These are phyloP conservation scores for Rhodamnia argentea DNA, from an alignment of 345 rosid species.

Conservation along the genomic window DNA sequence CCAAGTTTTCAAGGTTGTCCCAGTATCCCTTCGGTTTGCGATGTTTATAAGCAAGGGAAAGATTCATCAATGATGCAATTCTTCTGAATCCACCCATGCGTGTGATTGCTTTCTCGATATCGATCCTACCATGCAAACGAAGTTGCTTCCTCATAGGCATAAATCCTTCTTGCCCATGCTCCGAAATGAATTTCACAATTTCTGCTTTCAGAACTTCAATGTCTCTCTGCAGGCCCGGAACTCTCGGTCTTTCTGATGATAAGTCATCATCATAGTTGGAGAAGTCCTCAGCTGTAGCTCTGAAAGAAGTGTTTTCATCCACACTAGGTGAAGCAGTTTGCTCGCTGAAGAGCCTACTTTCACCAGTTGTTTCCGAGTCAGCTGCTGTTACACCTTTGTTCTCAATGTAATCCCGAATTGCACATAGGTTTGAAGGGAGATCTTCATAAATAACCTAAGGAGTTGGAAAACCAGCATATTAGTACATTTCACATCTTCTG, in stretches of 20 bases:
- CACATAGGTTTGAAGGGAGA: constrained; percentile 89
- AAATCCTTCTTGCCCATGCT: constrained; percentile 92
- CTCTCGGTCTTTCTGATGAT: constrained; percentile 52
- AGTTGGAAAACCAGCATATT: background rate
- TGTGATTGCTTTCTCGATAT: constrained; percentile 88
- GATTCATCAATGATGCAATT: constrained; percentile 72
- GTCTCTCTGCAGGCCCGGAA: constrained; percentile 85
- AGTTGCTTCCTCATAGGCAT: constrained; percentile 99
- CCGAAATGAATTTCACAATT: constrained; percentile 64
- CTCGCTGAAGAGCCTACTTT: constrained; percentile 20
- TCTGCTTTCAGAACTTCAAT: constrained; percentile 74
- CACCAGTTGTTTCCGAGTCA: constrained; percentile 30
- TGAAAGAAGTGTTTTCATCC: constrained; percentile 1
- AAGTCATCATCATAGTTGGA: constrained; percentile 3
- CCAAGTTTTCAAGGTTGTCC: constrained; percentile 88
- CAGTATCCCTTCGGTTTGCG: constrained; percentile 96
- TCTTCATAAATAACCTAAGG: constrained; percentile 89
- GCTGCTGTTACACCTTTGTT: constrained; percentile 22
- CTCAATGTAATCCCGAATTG: constrained; percentile 88
- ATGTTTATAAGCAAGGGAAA: constrained; percentile 85
- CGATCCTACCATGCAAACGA: constrained; percentile 78
- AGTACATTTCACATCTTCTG: background rate
- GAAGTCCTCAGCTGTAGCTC: constrained; percentile 2
- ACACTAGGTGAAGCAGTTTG: constrained; percentile 14
- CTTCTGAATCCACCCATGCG: constrained; percentile 92